Evolutionary conservation across 257 asterid genomes (phyloP), one percentile per base, ranked within the genome.

Genomic region (Salvia splendens): DNA sequence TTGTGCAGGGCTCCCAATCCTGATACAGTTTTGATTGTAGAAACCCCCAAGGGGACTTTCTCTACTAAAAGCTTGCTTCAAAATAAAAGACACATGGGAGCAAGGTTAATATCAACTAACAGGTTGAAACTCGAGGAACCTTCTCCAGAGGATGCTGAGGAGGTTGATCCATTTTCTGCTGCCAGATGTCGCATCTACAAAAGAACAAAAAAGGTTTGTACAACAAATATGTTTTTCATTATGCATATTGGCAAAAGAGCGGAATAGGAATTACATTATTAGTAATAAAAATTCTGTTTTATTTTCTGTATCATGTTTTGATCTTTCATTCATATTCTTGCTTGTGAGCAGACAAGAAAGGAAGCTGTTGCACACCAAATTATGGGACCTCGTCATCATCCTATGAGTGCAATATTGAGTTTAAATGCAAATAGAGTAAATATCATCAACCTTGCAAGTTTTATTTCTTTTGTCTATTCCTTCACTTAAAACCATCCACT

Each of bases 1-100:
- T 33, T 64, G 61, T 66, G 75, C 75, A 94, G 99, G 84, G 73
- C 95, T 69, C 97, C 99, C 35, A 84, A 88, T 80, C 96, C 96
- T 43, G 96, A 94, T 82, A 91, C 85, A 8, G 99, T 87, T 80
- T 78, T 94, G 76, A 94, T 91, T 65, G 77, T 91, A 43, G 96
- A 94, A 82, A 86, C 95, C 71, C 95, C 99, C 9, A 87, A 75
- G 76, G 97, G 95, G 45, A 87, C 92, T 49, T 75, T 87, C 81
- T 78, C 92, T 10, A 80, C 96, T n/a, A 88, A 83, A 84, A 81
- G 86, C 83, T 75, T 91, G 73, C 90, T 87, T 74, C 95, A 83
- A 78, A 88, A 75, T 82, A 82, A 81, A 71, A 86, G 83, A 75
- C 89, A 76, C 58, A 72, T 88, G 32, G 87, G 97, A 68, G 87